Percentiles rank a stretch among this genome's conserved stretches.
Evolutionary conservation across 1,139 yeast species (phyloP).

Genomic region (Geotrichum phurueaensis): DNA sequence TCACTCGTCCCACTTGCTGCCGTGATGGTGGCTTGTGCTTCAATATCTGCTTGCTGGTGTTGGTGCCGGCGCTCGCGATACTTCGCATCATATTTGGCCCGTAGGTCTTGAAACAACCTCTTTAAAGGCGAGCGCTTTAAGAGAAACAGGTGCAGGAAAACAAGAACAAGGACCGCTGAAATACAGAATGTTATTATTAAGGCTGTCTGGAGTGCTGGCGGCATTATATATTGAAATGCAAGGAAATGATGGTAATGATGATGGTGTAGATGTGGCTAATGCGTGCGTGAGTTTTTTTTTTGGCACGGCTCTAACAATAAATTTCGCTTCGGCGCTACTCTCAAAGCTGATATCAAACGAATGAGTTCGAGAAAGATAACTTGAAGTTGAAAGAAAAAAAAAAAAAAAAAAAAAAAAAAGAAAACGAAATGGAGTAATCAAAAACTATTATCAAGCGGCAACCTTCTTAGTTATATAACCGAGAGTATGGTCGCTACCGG

Average conservation of each 20-base stretch:
- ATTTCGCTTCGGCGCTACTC: background rate
- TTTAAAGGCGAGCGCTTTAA: constrained; percentile 7
- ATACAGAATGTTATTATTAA: constrained; percentile 9
- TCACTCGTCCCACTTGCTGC: background rate
- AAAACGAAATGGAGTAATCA: background rate
- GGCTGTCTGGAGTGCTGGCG: constrained; percentile 4
- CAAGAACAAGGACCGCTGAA: constrained; percentile 3
- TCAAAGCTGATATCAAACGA: background rate
- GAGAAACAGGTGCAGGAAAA: constrained; percentile 1
- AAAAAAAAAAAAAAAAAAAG: background rate
- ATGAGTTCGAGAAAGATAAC: background rate
- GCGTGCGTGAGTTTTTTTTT: background rate
- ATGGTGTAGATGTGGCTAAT: background rate
- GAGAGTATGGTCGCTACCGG: background rate
- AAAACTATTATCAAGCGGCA: background rate
- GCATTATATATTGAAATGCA: background rate
- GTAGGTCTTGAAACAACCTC: background rate
- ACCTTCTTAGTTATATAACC: background rate
- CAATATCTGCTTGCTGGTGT: constrained; percentile 1
- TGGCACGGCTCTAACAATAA: background rate
- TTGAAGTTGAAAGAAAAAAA: too few species aligned
- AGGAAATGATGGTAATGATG: too few species aligned
- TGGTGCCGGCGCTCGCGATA: constrained; percentile 9
- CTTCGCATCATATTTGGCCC: constrained; percentile 9
- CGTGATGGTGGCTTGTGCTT: background rate